Evolutionary conservation across 352 stramenopile genomes (phyloP).

Genomic region (Phytophthora uliginosa): DNA sequence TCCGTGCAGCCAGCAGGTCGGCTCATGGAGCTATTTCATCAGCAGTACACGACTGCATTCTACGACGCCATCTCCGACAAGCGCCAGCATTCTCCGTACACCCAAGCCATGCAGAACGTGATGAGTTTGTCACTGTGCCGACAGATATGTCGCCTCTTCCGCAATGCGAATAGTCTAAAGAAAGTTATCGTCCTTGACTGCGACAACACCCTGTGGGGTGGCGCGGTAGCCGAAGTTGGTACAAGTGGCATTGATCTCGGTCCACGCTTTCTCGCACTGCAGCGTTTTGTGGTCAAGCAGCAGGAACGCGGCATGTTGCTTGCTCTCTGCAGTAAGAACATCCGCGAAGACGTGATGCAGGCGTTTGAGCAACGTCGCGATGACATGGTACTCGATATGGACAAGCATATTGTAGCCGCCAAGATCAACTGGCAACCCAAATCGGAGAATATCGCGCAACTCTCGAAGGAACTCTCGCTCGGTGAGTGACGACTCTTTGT

Average conservation of each 20-base stretch:
- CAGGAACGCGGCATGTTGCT: constrained; percentile 63
- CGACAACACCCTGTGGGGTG: constrained; percentile 82
- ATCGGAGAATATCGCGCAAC: constrained; percentile 62
- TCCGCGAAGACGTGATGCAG: constrained; percentile 53
- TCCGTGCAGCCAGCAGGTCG: constrained; percentile 33
- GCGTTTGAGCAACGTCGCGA: constrained; percentile 53
- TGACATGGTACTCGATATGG: constrained; percentile 63
- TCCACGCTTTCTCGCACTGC: constrained; percentile 55
- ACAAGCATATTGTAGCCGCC: constrained; percentile 56
- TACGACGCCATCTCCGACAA: constrained; percentile 65
- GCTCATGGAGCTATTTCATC: constrained; percentile 39
- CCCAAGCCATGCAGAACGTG: constrained; percentile 65
- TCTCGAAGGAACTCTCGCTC: constrained; percentile 65
- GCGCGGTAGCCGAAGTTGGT: constrained; percentile 70
- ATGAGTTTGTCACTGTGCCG: constrained; percentile 55
- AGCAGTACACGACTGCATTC: constrained; percentile 39
- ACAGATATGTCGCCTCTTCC: constrained; percentile 62
- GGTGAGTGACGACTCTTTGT: constrained; percentile 24
- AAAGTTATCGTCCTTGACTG: constrained; percentile 87
- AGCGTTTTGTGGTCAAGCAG: constrained; percentile 65
- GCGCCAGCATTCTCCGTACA: constrained; percentile 74
- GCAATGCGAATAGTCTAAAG: constrained; percentile 38
- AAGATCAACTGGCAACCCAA: constrained; percentile 76
- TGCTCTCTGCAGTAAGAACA: constrained; percentile 80
- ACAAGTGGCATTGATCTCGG: constrained; percentile 46